Percentiles rank a stretch among this genome's conserved stretches.
phyloP scores from a whole-genome alignment of 2,329 filamentous ascomycete species.

The Cladosporium colombiae region DNA sequence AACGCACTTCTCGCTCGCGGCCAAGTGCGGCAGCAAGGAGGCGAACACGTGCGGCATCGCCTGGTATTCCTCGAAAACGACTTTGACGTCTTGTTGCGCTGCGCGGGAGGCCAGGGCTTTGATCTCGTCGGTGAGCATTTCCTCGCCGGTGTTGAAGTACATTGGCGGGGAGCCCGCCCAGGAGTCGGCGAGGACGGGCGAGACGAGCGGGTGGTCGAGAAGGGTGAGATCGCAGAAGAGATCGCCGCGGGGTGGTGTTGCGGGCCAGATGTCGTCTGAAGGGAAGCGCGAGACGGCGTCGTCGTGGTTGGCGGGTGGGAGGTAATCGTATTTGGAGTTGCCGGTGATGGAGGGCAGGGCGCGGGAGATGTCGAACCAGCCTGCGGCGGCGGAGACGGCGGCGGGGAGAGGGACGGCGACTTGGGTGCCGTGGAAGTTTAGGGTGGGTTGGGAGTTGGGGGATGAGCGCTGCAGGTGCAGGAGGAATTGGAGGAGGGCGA shows the following conservation, averaged over 20 bases:
- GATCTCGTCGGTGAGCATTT: slow-evolving; percentile 69
- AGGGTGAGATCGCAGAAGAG: slow-evolving; percentile 49
- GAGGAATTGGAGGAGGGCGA: slow-evolving; percentile 68
- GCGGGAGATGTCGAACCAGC: slow-evolving; percentile 72
- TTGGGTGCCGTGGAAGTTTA: slow-evolving; percentile 62
- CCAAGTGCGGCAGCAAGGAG: slow-evolving; percentile 43
- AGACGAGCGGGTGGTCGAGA: slow-evolving; percentile 66
- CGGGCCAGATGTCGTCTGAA: slow-evolving; percentile 53
- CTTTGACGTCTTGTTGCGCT: slow-evolving; percentile 57
- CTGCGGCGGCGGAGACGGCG: slow-evolving; percentile 62
- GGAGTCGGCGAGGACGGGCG: slow-evolving; percentile 56
- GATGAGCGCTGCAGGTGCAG: slow-evolving; percentile 58
- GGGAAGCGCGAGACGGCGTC: slow-evolving; percentile 40
- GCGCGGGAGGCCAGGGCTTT: slow-evolving; percentile 61
- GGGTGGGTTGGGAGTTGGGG: slow-evolving; percentile 45
- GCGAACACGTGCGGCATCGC: slow-evolving; percentile 75
- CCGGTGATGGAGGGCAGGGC: slow-evolving; percentile 57
- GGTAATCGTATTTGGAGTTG: slow-evolving; percentile 64
- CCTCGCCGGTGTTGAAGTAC: slow-evolving; percentile 69
- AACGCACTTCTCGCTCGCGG: slow-evolving; percentile 38
- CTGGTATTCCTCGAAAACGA: slow-evolving; percentile 72
- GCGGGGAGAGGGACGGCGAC: slow-evolving; percentile 67
- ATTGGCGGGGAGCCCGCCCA: slow-evolving; percentile 68
- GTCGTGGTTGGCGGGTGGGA: slow-evolving; percentile 49
- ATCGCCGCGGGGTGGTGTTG: slow-evolving; percentile 48